These are phyloP conservation scores for Colletotrichum noveboracense DNA, from an alignment of 2,329 filamentous ascomycete genomes.

Conservation along the genomic window DNA sequence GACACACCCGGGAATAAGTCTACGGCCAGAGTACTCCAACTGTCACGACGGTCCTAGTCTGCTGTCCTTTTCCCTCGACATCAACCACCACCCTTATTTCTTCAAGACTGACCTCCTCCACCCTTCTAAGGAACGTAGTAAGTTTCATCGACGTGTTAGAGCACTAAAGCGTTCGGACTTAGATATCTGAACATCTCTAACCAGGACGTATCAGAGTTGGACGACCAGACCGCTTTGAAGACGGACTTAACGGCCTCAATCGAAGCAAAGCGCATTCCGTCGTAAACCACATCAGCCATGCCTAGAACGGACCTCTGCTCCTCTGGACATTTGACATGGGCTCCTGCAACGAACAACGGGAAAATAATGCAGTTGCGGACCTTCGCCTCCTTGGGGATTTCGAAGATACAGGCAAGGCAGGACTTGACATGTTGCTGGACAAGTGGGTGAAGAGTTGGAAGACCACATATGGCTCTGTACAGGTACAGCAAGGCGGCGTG, in stretches of 20 bases:
- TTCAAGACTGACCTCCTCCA: not conserved
- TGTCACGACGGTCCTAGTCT: not conserved
- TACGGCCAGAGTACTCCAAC: not conserved
- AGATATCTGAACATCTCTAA: not conserved
- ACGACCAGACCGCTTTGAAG: not conserved
- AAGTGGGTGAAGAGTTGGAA: constrained; percentile 40
- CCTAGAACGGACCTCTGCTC: constrained; percentile 30
- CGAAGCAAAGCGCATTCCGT: constrained; percentile 37
- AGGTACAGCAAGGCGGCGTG: constrained; percentile 37
- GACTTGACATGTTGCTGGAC: constrained; percentile 43
- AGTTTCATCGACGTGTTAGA: not conserved
- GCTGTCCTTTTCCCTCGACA: not conserved
- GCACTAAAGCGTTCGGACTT: not conserved
- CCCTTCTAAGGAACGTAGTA: not conserved
- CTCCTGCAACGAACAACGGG: constrained; percentile 40
- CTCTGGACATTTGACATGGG: constrained; percentile 33
- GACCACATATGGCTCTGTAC: constrained; percentile 38
- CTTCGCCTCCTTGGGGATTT: constrained; percentile 38
- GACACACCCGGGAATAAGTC: not conserved
- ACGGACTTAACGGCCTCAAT: constrained; percentile 34
- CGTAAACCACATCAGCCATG: constrained; percentile 28
- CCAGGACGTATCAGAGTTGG: not conserved
- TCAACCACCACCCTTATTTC: not conserved
- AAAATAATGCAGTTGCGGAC: constrained; percentile 44
- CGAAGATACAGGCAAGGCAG: constrained; percentile 40